Percentiles rank a stretch among this genome's conserved stretches.
Conservation (phyloP, 352 stramenopile species). For the Phytophthora syringae region DNA sequence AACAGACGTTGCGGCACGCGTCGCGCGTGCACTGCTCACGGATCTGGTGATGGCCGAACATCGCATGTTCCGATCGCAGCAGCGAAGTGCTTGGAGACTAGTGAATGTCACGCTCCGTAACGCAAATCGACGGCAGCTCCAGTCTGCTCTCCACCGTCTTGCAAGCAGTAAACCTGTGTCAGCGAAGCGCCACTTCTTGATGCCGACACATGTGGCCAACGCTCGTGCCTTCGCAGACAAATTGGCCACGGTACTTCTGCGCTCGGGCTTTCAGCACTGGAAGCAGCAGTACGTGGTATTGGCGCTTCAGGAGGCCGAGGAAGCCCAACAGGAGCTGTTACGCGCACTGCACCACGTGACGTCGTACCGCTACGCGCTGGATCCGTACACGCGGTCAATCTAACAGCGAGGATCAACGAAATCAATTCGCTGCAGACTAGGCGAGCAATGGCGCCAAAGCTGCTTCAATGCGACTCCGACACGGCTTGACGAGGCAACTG, state of each 20-base stretch:
- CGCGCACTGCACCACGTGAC: slow-evolving; percentile 43
- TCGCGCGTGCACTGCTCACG: slow-evolving; percentile 22
- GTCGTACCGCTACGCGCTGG: slow-evolving; percentile 46
- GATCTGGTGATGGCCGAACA: slow-evolving; percentile 20
- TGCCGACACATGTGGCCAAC: slow-evolving; percentile 18
- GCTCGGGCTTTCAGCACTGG: slow-evolving; percentile 52
- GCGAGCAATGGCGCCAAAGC: too few species aligned
- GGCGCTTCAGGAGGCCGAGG: slow-evolving; percentile 52
- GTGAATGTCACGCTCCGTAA: slow-evolving; percentile 15
- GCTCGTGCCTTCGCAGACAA: slow-evolving; percentile 34
- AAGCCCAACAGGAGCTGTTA: slow-evolving; percentile 53
- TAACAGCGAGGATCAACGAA: slow-evolving; percentile 18
- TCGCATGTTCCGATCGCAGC: slow-evolving; percentile 13
- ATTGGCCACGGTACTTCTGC: slow-evolving; percentile 26
- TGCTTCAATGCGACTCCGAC: too few species aligned
- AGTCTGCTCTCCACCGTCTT: slow-evolving; percentile 24
- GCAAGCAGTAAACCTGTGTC: background rate
- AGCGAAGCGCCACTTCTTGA: slow-evolving; percentile 9
- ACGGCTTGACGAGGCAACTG: too few species aligned
- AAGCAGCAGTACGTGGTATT: slow-evolving; percentile 53
- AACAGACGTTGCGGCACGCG: slow-evolving; percentile 7
- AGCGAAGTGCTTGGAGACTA: slow-evolving; percentile 28
- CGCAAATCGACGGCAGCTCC: slow-evolving; percentile 14
- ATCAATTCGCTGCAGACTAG: background rate
- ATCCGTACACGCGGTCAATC: slow-evolving; percentile 23